phyloP scores from a whole-genome alignment of 1,284 basidiomycete genomes.

The Cutaneotrichosporon sp. region DNA sequence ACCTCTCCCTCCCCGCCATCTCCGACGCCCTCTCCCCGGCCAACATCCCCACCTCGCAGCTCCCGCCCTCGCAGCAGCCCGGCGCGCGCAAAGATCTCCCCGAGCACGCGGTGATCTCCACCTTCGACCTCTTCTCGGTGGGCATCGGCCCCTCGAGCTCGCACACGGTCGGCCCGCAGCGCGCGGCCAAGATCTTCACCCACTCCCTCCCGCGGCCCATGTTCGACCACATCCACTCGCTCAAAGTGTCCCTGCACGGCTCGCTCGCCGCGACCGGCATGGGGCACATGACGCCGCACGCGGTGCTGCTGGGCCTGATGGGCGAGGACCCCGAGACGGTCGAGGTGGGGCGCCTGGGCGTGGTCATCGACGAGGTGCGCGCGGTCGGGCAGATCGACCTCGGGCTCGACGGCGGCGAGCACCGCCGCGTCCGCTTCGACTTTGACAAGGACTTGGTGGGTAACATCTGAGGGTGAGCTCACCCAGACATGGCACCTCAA shows the following conservation, averaged over 20 bases:
- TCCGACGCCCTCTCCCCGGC: neutral
- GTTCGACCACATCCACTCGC: slow-evolving; percentile 62
- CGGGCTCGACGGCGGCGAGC: slow-evolving; percentile 69
- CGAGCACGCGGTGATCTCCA: slow-evolving; percentile 89
- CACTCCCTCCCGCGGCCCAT: slow-evolving; percentile 30
- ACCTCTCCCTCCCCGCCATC: neutral
- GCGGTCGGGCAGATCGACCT: slow-evolving; percentile 35
- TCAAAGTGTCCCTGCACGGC: slow-evolving; percentile 79
- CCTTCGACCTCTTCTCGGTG: slow-evolving; percentile 91
- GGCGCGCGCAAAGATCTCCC: slow-evolving; percentile 24
- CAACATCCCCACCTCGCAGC: slow-evolving; percentile 7
- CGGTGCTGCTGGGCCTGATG: slow-evolving; percentile 86
- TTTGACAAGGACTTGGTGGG: slow-evolving; percentile 89
- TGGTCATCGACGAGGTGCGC: slow-evolving; percentile 35
- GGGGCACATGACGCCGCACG: slow-evolving; percentile 93
- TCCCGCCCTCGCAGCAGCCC: slow-evolving; percentile 23
- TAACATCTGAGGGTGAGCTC: no score
- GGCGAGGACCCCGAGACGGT: slow-evolving; percentile 58
- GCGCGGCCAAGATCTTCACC: slow-evolving; percentile 24
- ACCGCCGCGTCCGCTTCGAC: slow-evolving; percentile 75
- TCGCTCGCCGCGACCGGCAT: slow-evolving; percentile 61
- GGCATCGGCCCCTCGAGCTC: slow-evolving; percentile 60
- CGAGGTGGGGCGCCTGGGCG: slow-evolving; percentile 39
- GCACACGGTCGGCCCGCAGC: slow-evolving; percentile 74
- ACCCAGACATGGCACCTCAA: slow-evolving; percentile 41